Evolutionary conservation across 1,139 yeast species (phyloP).

Genomic region (Citeromyces siamensis): DNA sequence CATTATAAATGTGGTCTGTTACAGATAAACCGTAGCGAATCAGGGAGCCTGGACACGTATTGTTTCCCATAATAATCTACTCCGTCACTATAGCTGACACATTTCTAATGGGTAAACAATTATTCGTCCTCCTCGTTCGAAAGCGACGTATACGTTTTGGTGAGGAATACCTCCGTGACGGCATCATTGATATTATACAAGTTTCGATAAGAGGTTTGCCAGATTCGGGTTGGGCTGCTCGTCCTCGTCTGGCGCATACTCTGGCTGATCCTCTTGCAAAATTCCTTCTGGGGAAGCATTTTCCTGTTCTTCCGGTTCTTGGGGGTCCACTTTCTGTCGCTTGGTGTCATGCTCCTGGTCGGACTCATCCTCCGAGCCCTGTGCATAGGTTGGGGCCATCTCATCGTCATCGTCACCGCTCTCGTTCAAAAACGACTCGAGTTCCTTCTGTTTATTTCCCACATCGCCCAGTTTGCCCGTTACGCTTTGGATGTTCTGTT

Average conservation of each 20-base stretch:
- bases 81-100: too few species aligned
- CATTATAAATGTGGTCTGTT: too few species aligned
- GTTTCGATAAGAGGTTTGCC: conserved; percentile 6
- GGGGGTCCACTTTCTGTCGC: conserved; percentile 8
- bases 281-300: neutral
- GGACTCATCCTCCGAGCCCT: conserved; percentile 10
- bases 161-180: conserved; percentile 1
- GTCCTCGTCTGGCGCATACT: conserved; percentile 1
- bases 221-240: conserved; percentile 5
- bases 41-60: too few species aligned
- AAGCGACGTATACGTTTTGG: neutral
- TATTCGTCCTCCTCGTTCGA: too few species aligned
- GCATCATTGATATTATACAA: neutral
- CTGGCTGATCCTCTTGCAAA: too few species aligned
- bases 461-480: conserved; percentile 25
- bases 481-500: conserved; percentile 28
- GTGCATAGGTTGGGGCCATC: conserved; percentile 22
- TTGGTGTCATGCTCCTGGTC: conserved; percentile 11
- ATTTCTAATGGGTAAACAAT: too few species aligned
- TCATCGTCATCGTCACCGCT: conserved; percentile 22
- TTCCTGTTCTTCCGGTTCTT: neutral
- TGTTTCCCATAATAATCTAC: too few species aligned
- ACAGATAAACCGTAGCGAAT: too few species aligned
- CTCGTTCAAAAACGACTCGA: conserved; percentile 28
- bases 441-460: conserved; percentile 29